phyloP scores from a whole-genome alignment of 2,329 filamentous ascomycete genomes.

The Monilinia laxa region DNA sequence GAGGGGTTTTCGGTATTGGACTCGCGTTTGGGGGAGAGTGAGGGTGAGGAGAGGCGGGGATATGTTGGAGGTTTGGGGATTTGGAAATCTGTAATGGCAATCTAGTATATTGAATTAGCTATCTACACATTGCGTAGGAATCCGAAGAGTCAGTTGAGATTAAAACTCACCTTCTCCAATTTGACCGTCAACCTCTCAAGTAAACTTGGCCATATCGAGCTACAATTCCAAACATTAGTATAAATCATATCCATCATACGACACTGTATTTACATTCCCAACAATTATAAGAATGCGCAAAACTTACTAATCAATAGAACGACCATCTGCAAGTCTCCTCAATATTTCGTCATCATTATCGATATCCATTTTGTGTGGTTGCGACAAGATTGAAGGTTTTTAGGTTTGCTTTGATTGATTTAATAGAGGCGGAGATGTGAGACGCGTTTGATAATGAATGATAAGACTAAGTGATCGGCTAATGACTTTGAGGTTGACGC shows the following conservation, averaged over 20 bases:
- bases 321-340: constrained; percentile 50
- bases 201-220: constrained; percentile 44
- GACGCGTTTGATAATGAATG: constrained; percentile 12
- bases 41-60: constrained; percentile 45
- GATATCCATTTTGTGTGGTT: constrained; percentile 51
- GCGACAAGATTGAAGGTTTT: constrained; percentile 31
- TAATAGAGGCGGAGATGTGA: not conserved
- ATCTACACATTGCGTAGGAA: not conserved
- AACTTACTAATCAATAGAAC: constrained; percentile 56
- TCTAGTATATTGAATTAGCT: constrained; percentile 24
- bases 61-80: constrained; percentile 42
- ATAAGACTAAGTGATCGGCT: constrained; percentile 3
- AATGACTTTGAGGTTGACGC: constrained; percentile 5
- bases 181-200: constrained; percentile 43
- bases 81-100: constrained; percentile 64
- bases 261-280: not conserved
- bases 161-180: constrained; percentile 39
- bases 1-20: constrained; percentile 47
- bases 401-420: constrained; percentile 6
- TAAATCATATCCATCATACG: constrained; percentile 13
- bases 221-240: constrained; percentile 33
- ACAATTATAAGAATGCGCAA: not conserved
- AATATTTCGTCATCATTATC: constrained; percentile 49
- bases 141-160: no score
- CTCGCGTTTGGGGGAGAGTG: constrained; percentile 47